Evolutionary conservation across 2,329 filamentous ascomycete genomes (phyloP).

Genomic region (Ceratocystis eucalypticola): DNA sequence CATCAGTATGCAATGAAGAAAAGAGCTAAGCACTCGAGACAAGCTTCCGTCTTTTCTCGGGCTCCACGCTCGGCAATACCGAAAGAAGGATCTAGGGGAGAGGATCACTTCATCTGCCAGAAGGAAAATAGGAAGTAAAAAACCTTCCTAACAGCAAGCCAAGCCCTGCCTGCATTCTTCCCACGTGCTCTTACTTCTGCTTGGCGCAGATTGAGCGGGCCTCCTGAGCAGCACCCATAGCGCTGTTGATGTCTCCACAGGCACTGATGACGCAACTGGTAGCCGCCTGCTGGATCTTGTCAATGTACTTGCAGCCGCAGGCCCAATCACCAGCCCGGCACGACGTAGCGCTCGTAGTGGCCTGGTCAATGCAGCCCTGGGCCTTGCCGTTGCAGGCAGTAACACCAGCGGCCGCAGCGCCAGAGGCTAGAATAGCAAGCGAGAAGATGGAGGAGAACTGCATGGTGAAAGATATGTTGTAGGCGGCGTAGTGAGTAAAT

Average conservation of each 20-base stretch:
- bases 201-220: conserved; percentile 1
- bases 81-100: background rate
- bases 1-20: background rate
- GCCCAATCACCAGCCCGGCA: conserved; percentile 10
- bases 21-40: background rate
- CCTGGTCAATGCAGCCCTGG: conserved; percentile 13
- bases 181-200: background rate
- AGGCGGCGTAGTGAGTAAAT: background rate
- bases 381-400: conserved; percentile 6
- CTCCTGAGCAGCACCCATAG: conserved; percentile 1
- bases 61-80: background rate
- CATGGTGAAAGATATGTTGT: background rate
- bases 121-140: background rate
- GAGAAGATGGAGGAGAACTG: conserved; percentile 9
- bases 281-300: conserved; percentile 9
- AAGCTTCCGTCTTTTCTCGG: background rate
- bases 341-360: background rate
- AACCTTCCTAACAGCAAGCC: background rate
- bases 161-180: background rate
- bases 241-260: background rate
- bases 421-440: background rate
- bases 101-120: background rate
- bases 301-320: conserved; percentile 10
- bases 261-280: background rate
- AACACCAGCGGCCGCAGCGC: background rate